Evolutionary conservation across 140 eudicot species (phyloP).

Genomic region (Bidens hawaiensis): DNA sequence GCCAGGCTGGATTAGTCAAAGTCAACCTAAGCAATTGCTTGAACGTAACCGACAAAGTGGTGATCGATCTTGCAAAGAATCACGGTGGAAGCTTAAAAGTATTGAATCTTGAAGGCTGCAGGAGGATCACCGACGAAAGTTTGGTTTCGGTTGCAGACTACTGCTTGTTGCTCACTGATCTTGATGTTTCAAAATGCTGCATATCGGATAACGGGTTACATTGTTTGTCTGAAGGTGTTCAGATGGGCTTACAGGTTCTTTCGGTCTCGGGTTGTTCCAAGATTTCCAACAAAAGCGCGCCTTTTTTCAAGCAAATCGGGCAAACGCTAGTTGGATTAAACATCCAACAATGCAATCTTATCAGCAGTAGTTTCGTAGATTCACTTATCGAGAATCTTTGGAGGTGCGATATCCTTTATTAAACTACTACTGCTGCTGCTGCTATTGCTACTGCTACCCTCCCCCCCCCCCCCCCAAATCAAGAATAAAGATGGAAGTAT

Average conservation of each 20-base stretch:
- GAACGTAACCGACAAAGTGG: constrained; percentile 56
- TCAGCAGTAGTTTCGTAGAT: constrained; percentile 62
- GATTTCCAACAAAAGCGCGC: constrained; percentile 63
- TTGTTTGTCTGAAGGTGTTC: constrained; percentile 50
- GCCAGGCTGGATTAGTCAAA: constrained; percentile 61
- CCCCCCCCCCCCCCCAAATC: no score
- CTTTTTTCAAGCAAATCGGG: constrained; percentile 56
- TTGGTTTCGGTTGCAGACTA: constrained; percentile 48
- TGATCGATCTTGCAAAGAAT: constrained; percentile 42
- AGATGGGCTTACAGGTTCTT: constrained; percentile 54
- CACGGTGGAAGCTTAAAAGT: constrained; percentile 77
- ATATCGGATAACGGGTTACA: constrained; percentile 63
- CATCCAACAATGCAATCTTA: constrained; percentile 72
- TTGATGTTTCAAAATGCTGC: constrained; percentile 69
- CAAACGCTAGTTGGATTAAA: constrained; percentile 65
- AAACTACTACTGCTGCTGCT: neutral
- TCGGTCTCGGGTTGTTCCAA: constrained; percentile 79
- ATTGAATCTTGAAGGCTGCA: constrained; percentile 80
- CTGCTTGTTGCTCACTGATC: constrained; percentile 63
- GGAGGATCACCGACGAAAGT: constrained; percentile 62
- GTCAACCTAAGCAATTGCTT: constrained; percentile 63
- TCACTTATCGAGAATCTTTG: constrained; percentile 60
- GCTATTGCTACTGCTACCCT: no score
- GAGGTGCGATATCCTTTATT: constrained; percentile 87
- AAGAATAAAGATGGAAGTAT: constrained; percentile 19